phyloP scores from a whole-genome alignment of 2,329 filamentous ascomycete species.

The Colletotrichum acutatum region DNA sequence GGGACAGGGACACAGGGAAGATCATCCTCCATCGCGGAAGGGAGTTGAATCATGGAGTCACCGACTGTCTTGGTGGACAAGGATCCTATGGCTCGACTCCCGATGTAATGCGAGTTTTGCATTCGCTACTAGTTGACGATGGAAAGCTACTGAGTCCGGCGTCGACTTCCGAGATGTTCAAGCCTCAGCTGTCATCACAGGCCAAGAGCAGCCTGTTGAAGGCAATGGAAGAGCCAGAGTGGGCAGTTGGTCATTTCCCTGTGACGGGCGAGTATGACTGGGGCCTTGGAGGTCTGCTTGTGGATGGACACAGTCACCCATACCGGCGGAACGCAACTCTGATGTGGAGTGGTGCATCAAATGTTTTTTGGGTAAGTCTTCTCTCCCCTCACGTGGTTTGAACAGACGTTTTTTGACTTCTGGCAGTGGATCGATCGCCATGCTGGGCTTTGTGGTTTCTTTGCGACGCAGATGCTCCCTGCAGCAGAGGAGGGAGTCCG shows the following conservation, averaged over 20 bases:
- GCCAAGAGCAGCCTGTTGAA: constrained; percentile 38
- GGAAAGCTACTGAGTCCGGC: constrained; percentile 55
- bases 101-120: constrained; percentile 57
- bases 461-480: constrained; percentile 55
- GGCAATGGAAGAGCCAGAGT: constrained; percentile 40
- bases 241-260: constrained; percentile 43
- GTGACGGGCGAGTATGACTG: constrained; percentile 51
- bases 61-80: constrained; percentile 46
- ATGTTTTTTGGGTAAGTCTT: constrained; percentile 56
- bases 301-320: constrained; percentile 48
- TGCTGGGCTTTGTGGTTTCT: constrained; percentile 52
- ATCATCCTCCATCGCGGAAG: constrained; percentile 18
- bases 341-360: constrained; percentile 57
- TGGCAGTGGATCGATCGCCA: constrained; percentile 46
- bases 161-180: constrained; percentile 58
- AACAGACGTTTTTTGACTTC: not conserved
- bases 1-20: constrained; percentile 30
- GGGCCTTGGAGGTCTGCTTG: constrained; percentile 55
- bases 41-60: constrained; percentile 33
- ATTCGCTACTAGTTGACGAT: constrained; percentile 60
- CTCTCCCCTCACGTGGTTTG: not conserved
- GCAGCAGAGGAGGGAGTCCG: constrained; percentile 50
- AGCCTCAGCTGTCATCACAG: constrained; percentile 52
- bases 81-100: constrained; percentile 47
- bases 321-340: constrained; percentile 52